Percentiles rank a stretch among this genome's conserved stretches.
Evolutionary conservation across 192 early-diverging fungal species (phyloP).

Genomic region (Funneliformis mosseae): DNA sequence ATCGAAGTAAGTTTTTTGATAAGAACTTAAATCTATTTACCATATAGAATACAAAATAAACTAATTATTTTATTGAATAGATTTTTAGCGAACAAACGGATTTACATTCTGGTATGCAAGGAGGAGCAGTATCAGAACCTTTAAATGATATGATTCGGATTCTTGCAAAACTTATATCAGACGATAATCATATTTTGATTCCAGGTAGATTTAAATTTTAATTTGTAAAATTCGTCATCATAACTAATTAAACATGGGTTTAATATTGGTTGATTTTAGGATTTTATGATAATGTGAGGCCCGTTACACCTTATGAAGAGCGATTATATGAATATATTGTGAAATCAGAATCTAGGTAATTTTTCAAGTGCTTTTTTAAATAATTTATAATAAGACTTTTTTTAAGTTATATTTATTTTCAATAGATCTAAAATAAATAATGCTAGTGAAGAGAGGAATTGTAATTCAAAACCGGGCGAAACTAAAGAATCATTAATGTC

Average conservation of each 20-base stretch:
- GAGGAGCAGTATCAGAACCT: constrained; percentile 74
- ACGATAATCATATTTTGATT: constrained; percentile 59
- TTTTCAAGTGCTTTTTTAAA: neutral
- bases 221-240: neutral
- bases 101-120: constrained; percentile 75
- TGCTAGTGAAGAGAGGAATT: constrained; percentile 33
- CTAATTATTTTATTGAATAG: neutral
- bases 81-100: constrained; percentile 57
- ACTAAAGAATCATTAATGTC: constrained; percentile 65
- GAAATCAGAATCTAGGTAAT: constrained; percentile 41
- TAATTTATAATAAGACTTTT: too few relatives aligned
- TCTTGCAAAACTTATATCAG: constrained; percentile 56
- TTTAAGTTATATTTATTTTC: constrained; percentile 25
- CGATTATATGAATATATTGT: constrained; percentile 61
- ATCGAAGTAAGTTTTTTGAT: constrained; percentile 46
- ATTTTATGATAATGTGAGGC: constrained; percentile 67
- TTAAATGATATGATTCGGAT: constrained; percentile 69
- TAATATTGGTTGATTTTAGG: constrained; percentile 36
- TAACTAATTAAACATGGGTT: neutral
- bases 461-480: constrained; percentile 41
- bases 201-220: constrained; percentile 48
- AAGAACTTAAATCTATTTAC: too few relatives aligned
- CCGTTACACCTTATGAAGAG: constrained; percentile 57
- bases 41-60: neutral
- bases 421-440: constrained; percentile 31